Evolutionary conservation across 208 protist genomes (phyloP), one percentile per base, ranked within the genome.

Genomic region (Acanthamoeba royreba): DNA sequence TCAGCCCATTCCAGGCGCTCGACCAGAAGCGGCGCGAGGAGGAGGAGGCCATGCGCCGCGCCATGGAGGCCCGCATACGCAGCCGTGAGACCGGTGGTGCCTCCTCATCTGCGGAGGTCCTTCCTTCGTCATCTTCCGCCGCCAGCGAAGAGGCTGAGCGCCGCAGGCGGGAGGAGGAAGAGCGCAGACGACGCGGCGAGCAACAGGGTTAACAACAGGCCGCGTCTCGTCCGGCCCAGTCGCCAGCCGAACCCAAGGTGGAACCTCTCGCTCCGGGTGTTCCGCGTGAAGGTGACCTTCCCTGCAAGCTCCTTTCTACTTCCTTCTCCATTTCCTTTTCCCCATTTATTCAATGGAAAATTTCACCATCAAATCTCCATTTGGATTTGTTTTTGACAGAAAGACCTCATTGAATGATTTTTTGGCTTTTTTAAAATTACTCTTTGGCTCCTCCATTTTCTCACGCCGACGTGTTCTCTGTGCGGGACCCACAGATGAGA

Each of bases 21-120:
- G 83, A 90, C 49, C 46, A 90, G 19, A 63, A 90, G 52, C 45
- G 83, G 35, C 47, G 38, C 9, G 83, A 90, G 53, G 83, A 90
- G 33, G 83, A 90, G 52, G 83, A 90, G 83, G 83, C 83, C 83
- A 90, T 90, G 83, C 83, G 83, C 38, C 83, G 83, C 19, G 28
- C 22, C 1, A 69, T 69, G 46, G 83, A 90, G 83, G 83, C 46
- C 13, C 46, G 53, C 4, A 25, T 90, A 25, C 31, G 83, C 17
- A 11, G 40, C 49, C 13, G n/a, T 9, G 33, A 88, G 81, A 4
- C 46, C 4, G 4, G 81, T 63, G 81, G 81, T 22, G 22, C 66
- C 28, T 11, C 17, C 17, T 13, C 22, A 38, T 17, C 22, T 40
- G 28, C 11, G n/a, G 28, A 13, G n/a, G 35, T 35, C 15, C 13